A percentile compares a stretch with the other conserved stretches of the same genome.
Conservation (phyloP, 176 grass and related monocot genomes). For the Aegilops umbellulata region DNA sequence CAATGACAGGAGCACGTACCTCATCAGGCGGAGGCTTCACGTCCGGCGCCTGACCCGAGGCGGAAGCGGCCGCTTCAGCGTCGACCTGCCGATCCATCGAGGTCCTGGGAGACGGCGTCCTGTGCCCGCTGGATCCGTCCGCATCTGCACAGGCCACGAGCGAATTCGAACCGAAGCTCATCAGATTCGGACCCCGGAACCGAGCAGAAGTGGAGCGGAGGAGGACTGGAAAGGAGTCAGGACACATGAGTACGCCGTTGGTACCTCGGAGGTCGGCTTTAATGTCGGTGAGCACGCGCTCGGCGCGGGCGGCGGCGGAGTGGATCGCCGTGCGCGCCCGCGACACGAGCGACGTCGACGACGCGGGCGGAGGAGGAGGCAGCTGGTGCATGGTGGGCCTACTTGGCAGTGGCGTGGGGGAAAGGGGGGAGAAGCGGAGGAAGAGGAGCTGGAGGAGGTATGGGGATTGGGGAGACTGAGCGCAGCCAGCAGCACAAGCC, state of each 20-base stretch:
- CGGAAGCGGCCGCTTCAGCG: background rate
- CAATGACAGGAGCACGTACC: conserved; percentile 25
- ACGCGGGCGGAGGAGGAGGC: conserved; percentile 10
- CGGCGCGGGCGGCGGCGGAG: conserved; percentile 78
- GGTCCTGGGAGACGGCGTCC: conserved; percentile 40
- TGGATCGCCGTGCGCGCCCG: conserved; percentile 84
- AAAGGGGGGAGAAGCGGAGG: background rate
- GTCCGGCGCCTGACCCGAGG: background rate
- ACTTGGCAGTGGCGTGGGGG: conserved; percentile 29
- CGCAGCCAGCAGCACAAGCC: too few species aligned
- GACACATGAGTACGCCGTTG: background rate
- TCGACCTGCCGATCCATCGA: conserved; percentile 67
- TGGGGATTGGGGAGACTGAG: background rate
- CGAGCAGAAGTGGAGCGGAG: background rate
- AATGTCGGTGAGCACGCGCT: conserved; percentile 90
- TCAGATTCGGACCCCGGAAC: conserved; percentile 28
- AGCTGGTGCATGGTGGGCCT: conserved; percentile 48
- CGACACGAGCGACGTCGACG: conserved; percentile 71
- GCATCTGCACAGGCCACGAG: conserved; percentile 37
- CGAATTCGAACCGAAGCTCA: conserved; percentile 17
- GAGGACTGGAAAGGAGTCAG: background rate
- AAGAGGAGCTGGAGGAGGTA: background rate
- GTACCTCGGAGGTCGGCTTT: conserved; percentile 81
- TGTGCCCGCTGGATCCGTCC: conserved; percentile 45
- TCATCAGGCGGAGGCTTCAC: conserved; percentile 24